Percentiles rank a stretch among this genome's conserved stretches.
Conservation (phyloP, 2,329 filamentous ascomycete species). For the Pseudogymnoascus sp. region DNA sequence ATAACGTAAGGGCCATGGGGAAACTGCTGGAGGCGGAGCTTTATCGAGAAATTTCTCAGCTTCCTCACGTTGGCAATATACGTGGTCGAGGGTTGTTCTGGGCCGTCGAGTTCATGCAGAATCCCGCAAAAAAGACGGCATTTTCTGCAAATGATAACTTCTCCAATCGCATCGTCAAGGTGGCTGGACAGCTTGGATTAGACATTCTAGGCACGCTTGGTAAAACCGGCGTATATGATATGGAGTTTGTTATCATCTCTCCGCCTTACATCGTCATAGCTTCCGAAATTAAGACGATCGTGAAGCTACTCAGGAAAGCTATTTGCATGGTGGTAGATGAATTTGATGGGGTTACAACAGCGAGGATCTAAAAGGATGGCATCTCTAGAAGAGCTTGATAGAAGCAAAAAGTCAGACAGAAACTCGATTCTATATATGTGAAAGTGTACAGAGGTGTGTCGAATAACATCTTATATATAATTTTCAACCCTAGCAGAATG, state of each 20-base stretch:
- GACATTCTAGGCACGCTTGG: constrained; percentile 8
- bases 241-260: not conserved
- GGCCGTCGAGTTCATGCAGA: constrained; percentile 42
- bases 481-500: too few species aligned
- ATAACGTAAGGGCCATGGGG: constrained; percentile 47
- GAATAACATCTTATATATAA: too few species aligned
- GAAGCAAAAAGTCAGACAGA: not conserved
- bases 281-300: not conserved
- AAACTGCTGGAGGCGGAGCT: constrained; percentile 35
- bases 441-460: not conserved
- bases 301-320: not conserved
- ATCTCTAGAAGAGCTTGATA: not conserved
- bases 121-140: constrained; percentile 27
- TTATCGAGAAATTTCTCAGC: constrained; percentile 30
- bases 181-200: not conserved
- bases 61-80: constrained; percentile 46
- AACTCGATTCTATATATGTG: not conserved
- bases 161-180: not conserved
- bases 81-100: constrained; percentile 48
- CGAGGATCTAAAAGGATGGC: not conserved
- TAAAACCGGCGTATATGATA: not conserved
- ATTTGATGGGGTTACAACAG: not conserved
- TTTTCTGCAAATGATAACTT: constrained; percentile 4
- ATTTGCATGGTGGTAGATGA: not conserved
- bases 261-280: constrained; percentile 8